These are phyloP conservation scores for Thalassiosira mediterranea DNA, from an alignment of 352 stramenopile species.

Conservation along the genomic window DNA sequence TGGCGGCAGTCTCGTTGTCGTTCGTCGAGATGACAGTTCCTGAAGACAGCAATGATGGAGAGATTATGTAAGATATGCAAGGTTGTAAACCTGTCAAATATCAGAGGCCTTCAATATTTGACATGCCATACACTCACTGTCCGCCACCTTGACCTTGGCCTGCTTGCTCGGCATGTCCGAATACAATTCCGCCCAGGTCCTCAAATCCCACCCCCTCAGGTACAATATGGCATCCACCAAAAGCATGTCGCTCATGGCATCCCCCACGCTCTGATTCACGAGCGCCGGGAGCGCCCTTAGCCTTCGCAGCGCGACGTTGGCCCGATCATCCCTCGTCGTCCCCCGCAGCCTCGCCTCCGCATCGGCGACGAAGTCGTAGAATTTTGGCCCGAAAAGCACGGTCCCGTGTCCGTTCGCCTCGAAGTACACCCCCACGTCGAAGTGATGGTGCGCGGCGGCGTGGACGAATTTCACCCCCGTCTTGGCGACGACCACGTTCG, in stretches of 20 bases:
- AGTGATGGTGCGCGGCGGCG: constrained; percentile 90
- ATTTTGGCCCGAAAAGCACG: constrained; percentile 92
- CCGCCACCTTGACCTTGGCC: constrained; percentile 83
- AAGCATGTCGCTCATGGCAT: constrained; percentile 96
- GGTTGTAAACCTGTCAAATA: constrained; percentile 3
- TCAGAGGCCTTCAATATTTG: no score
- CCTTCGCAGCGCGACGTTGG: constrained; percentile 82
- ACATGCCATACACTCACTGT: constrained; percentile 65
- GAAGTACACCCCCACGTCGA: constrained; percentile 99
- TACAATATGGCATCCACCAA: constrained; percentile 93
- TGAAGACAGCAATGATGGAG: constrained; percentile 7
- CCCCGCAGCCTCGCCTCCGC: constrained; percentile 39
- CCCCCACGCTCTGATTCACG: constrained; percentile 96
- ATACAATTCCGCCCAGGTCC: constrained; percentile 93
- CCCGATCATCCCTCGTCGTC: constrained; percentile 38
- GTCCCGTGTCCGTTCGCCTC: constrained; percentile 99
- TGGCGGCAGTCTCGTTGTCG: constrained; percentile 82
- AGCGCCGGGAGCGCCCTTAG: constrained; percentile 89
- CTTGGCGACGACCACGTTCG: constrained; percentile 90
- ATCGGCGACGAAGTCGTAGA: constrained; percentile 85
- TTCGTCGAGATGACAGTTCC: constrained; percentile 79
- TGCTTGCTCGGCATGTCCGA: constrained; percentile 90
- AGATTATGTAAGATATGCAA: constrained; percentile 14
- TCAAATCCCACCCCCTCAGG: constrained; percentile 87
- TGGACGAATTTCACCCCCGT: constrained; percentile 99